phyloP scores from a whole-genome alignment of 108 stramenopile species.

The Poteriospumella lacustris region DNA sequence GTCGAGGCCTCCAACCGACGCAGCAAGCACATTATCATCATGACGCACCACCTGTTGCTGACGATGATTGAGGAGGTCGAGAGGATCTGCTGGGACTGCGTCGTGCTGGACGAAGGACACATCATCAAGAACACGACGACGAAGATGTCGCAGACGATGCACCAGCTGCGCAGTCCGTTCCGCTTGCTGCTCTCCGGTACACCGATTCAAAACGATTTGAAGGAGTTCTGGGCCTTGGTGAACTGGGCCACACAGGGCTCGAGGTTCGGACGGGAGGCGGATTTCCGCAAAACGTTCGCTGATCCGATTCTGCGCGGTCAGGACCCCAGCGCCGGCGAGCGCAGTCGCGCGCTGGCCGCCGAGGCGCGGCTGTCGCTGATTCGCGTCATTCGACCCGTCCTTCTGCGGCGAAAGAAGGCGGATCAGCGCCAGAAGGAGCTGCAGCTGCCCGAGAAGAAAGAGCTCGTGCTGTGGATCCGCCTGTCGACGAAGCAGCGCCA shows the following conservation, averaged over 20 bases:
- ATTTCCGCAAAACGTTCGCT: neutral
- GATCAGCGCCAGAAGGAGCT: neutral
- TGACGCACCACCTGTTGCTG: constrained; percentile 40
- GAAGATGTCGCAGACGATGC: constrained; percentile 20
- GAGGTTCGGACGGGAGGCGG: neutral
- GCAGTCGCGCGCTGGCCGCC: neutral
- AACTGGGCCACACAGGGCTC: constrained; percentile 34
- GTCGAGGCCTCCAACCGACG: constrained; percentile 1
- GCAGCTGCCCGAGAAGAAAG: neutral
- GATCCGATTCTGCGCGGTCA: neutral
- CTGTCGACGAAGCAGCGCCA: constrained; percentile 15
- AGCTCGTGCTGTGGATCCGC: constrained; percentile 9
- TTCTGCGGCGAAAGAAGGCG: neutral
- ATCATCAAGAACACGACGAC: constrained; percentile 47
- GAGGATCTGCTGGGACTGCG: constrained; percentile 42
- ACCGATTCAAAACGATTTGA: constrained; percentile 42
- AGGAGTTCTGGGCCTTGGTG: constrained; percentile 41
- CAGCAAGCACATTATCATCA: constrained; percentile 27
- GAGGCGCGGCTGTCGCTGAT: neutral
- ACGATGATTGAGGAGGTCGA: constrained; percentile 33
- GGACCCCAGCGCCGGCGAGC: neutral
- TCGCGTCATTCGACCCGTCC: neutral
- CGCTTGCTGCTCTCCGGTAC: constrained; percentile 26
- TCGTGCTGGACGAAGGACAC: constrained; percentile 51
- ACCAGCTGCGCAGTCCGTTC: neutral